Base-by-base conservation (phyloP, 208 protist genomes). In the Jaenimonas drosophilae region DNA sequence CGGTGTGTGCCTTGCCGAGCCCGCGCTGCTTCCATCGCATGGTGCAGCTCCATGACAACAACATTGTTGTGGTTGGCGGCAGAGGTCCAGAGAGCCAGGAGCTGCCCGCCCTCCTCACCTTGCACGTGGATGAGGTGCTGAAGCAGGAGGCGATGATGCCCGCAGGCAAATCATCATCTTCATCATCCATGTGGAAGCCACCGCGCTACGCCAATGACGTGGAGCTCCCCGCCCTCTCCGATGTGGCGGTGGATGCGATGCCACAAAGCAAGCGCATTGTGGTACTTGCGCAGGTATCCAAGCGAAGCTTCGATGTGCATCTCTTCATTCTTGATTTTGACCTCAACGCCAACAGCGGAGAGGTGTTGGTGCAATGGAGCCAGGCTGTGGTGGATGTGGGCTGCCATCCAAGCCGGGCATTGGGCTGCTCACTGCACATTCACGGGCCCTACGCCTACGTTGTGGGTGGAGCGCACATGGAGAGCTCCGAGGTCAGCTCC, bases 21-120 rank as follows among this genome's bases (percentile, higher is more conserved):
- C 69, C 75, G 0, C 72, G 70, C 29, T 74, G 69, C 4, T 82
- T 79, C 49, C 80, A 89, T 51, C 60, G 61, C 40, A 72, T 54
- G 21, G 45, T 61, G 4, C 34, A 55, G 14, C 52, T 89, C 12
- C 34, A 37, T 1, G 72, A 89, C 28, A 61, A 58, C 44, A 80
- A 65, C 4, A 60, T 89, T 21, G 64, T 85, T 25, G 43, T 89
- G 5, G 54, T 89, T 16, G 75, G 80, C 20, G 75, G 75, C 12
- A 44, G 69, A 32, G 49, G 54, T 43, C 48, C 63, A 6, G 52
- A 53, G 30, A 61, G 57, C 29, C 3, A 34, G 27, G 9, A 14
- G 4, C 4, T 55, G 1, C 9, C 28, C 29, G 9, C 14, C n/a
- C 9, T n/a, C n/a, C 33, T 70, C n/a, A 3, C 38, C 52, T 1